Base-by-base conservation (phyloP, 1,284 basidiomycete genomes). In the Rhodotorula sp. region DNA sequence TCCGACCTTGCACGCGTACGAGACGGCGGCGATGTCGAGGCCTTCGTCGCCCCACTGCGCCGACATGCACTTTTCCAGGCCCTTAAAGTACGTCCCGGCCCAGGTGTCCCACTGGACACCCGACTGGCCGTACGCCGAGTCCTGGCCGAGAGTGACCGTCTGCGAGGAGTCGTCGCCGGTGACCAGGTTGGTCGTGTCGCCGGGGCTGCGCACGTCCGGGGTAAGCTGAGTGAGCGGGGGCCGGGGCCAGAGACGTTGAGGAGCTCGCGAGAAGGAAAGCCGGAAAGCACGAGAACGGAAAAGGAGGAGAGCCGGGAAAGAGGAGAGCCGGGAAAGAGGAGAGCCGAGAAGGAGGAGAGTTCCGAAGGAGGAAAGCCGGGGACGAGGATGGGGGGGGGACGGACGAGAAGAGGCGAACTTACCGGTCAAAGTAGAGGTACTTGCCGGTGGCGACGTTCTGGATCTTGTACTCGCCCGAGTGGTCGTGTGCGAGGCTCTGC, bases 1-100 rank as follows among this genome's bases (percentile, higher is more conserved):
- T 6, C 69, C 73, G 37, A 69, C 70, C 58, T 69, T 69, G 64
- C 73, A 74, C 10, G 70, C 73, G 70, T 74, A 74, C 19, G 70
- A 69, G 12, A 74, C 73, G 39, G 70, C 73, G n/a, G 73, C 73
- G 46, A 56, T n/a, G 58, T 74, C 70, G 44, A 51, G 22, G 7
- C 72, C 73, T 39, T 57, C 39, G n/a, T 61, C 54, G 50, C 61
- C 65, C 70, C 67, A 74, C 50, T 74, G 73, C 17, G 65, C 61
- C 15, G 56, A 61, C 36, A 68, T 56, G 55, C 73, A 74, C 61
- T 74, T 73, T 39, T 36, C 36, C 8, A 61, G 36, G 15, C 73
- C 73, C 8, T 17, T 6, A 36, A 73, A 37, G 59, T 48, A 67
- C 1, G 67, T 66, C 12, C 71, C 71, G 46, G 36, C 10, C 63